Percentiles rank a stretch among this genome's conserved stretches.
Conservation (phyloP, 345 rosid species). For the Nephelium lappaceum region DNA sequence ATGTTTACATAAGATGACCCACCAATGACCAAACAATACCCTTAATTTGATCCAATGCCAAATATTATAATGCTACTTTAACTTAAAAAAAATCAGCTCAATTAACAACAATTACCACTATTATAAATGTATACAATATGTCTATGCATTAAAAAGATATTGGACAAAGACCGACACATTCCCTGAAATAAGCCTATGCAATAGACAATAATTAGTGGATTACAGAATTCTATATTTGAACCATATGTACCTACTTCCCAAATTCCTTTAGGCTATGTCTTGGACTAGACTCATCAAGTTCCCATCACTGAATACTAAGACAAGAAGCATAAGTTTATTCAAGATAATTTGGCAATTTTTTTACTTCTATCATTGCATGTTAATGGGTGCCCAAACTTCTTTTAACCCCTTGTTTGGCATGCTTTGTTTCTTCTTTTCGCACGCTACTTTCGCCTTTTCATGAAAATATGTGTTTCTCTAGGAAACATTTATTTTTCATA, state of each 20-base stretch:
- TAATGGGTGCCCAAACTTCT: too few relatives aligned
- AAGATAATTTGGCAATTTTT: too few relatives aligned
- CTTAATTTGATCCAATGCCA: background rate
- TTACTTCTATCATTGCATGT: background rate
- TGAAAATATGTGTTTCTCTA: too few relatives aligned
- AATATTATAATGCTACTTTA: background rate
- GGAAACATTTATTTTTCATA: too few relatives aligned
- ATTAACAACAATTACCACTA: background rate
- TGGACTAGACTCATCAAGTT: constrained; percentile 12
- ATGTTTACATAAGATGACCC: background rate
- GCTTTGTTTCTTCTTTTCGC: too few relatives aligned
- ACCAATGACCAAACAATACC: background rate
- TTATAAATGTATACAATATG: background rate
- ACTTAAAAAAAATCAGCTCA: background rate
- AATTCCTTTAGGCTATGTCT: background rate
- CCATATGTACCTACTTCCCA: constrained; percentile 17
- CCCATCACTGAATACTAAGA: constrained; percentile 40
- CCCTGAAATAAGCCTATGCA: constrained; percentile 35
- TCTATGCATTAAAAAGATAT: background rate
- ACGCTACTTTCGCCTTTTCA: too few relatives aligned
- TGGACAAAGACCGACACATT: constrained; percentile 29
- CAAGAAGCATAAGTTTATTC: too few relatives aligned
- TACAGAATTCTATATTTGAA: constrained; percentile 29
- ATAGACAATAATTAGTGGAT: constrained; percentile 5
- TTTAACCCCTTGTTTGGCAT: too few relatives aligned